Evolutionary conservation across 2,329 filamentous ascomycete species (phyloP), one percentile per base, ranked within the genome.

Genomic region (Xylaria sp.): DNA sequence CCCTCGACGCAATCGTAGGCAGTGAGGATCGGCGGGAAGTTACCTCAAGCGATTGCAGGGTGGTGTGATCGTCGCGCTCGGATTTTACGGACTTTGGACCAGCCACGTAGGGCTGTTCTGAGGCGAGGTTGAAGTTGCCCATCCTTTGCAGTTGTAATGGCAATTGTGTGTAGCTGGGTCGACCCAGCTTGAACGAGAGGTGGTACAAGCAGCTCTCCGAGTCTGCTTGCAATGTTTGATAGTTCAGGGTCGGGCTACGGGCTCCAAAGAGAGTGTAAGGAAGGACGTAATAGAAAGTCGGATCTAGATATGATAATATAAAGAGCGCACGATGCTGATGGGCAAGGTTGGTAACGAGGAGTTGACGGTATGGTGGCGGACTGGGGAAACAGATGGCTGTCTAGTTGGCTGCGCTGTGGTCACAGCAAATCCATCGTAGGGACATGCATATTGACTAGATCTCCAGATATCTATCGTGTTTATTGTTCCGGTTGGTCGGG

Each of bases 391-490:
- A 30, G 28, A 30, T 23, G 20, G 48, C 55, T 39, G 52, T 65
- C n/a, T 7, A 46, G 41, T 20, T 43, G 53, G 57, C 62, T 39
- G 43, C 8, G 50, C 50, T 57, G 45, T 36, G 53, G 28, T 68
- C 46, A 72, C 46, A 71, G 59, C 36, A 56, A 60, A 60, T 70
- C 65, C 25, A 67, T 52, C 28, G 9, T 34, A 25, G 55, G 52
- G 52, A 63, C 28, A 50, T 46, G 50, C 65, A 68, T 72, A 10
- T 63, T 72, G 69, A 34, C 46, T 28, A 56, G 63, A 66, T 53
- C 20, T 61, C 5, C 59, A 39, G 53, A 50, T 61, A 60, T 63
- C 50, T 61, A 60, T 63, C 50, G 66, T 68, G 58, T 64, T 62
- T 70, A 60, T 63, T 55, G 46, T 55, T 55, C 8, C 12, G 18